These are phyloP conservation scores for Pyrenochaeta sp. DNA, from an alignment of 2,329 filamentous ascomycete genomes.

Conservation along the genomic window DNA sequence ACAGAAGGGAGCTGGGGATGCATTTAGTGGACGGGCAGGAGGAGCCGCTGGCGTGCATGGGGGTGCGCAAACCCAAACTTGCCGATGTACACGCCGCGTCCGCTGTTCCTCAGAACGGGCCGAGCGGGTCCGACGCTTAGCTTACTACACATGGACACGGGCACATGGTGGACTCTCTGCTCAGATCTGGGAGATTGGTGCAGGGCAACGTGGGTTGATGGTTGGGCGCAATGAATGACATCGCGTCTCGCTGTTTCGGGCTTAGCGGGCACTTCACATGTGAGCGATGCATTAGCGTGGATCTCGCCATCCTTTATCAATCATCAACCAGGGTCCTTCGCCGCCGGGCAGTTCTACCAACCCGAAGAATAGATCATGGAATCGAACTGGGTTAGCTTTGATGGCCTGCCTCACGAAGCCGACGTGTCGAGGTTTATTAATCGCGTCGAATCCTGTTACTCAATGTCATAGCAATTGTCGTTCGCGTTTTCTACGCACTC, in stretches of 20 bases:
- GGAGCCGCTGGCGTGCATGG: conserved; percentile 33
- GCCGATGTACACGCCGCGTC: conserved; percentile 11
- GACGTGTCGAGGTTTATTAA: conserved; percentile 22
- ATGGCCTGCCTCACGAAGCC: conserved; percentile 7
- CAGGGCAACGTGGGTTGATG: conserved; percentile 29
- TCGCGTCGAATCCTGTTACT: neutral
- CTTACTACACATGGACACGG: conserved; percentile 11
- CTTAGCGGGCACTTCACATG: conserved; percentile 16
- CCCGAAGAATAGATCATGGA: conserved; percentile 9
- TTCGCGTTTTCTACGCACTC: conserved; percentile 1
- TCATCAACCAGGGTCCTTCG: conserved; percentile 15
- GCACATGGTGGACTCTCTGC: conserved; percentile 26
- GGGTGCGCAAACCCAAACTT: conserved; percentile 30
- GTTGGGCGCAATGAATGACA: conserved; percentile 33
- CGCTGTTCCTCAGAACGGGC: conserved; percentile 8
- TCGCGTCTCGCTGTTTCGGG: conserved; percentile 22
- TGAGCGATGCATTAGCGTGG: conserved; percentile 15
- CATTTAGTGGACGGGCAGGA: conserved; percentile 26
- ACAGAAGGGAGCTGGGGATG: conserved; percentile 41
- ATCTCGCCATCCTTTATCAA: conserved; percentile 22
- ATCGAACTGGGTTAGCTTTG: conserved; percentile 17
- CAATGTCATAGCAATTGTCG: neutral
- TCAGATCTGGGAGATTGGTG: conserved; percentile 28
- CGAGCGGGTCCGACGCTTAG: conserved; percentile 12
- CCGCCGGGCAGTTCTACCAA: conserved; percentile 12